A percentile compares a stretch with the other conserved stretches of the same genome.
phyloP scores from a whole-genome alignment of 257 asterid genomes.

The Solanum okadae region DNA sequence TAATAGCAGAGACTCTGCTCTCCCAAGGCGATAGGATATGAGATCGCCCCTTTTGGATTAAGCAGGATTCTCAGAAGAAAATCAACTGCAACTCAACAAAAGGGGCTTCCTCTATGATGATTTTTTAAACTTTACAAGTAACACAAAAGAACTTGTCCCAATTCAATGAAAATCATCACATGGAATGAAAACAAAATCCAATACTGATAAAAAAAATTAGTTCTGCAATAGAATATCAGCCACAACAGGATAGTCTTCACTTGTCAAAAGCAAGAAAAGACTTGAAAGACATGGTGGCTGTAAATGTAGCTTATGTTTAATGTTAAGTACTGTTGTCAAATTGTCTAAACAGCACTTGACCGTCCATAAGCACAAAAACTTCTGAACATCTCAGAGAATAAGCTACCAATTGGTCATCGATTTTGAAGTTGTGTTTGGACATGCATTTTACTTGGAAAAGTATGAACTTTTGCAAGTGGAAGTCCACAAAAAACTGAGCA shows the following conservation, averaged over 20 bases:
- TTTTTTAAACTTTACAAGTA: background rate
- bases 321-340: background rate
- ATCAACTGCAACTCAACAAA: background rate
- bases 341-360: background rate
- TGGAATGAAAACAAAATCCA: background rate
- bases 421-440: too few relatives aligned
- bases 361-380: background rate
- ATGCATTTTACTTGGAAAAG: too few relatives aligned
- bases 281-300: background rate
- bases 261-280: background rate
- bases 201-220: background rate
- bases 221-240: background rate
- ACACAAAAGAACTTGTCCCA: background rate
- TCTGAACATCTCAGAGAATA: background rate
- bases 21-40: slow-evolving; percentile 14
- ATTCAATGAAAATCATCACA: background rate
- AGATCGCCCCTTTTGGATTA: background rate
- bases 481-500: too few relatives aligned
- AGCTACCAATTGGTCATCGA: background rate
- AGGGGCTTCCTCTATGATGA: background rate
- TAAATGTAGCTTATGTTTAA: slow-evolving; percentile 25
- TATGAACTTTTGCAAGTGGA: too few relatives aligned
- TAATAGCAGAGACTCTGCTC: slow-evolving; percentile 9
- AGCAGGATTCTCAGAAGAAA: background rate
- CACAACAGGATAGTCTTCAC: background rate